Conservation (phyloP, 305 asterid species). For the Rubia occidens region DNA sequence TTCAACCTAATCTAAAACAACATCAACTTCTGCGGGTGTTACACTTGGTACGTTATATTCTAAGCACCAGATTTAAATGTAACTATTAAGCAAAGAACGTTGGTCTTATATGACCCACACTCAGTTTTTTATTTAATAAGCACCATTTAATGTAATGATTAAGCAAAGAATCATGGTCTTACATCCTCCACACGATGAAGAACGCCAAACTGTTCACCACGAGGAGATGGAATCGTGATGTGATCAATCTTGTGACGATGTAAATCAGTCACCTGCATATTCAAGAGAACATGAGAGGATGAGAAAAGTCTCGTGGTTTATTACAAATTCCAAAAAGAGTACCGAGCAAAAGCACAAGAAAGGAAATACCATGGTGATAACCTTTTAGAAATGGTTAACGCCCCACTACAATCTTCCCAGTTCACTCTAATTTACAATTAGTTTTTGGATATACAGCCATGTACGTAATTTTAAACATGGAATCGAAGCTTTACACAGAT, state of each 20-base stretch:
- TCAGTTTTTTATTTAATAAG: background rate
- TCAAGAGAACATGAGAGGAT: slow-evolving; percentile 5
- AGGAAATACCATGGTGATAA: background rate
- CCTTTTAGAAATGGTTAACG: background rate
- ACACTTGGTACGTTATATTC: background rate
- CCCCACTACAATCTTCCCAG: background rate
- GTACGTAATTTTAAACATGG: background rate
- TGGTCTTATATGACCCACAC: slow-evolving; percentile 67
- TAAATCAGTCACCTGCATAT: slow-evolving; percentile 60
- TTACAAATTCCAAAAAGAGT: background rate
- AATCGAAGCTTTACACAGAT: slow-evolving; percentile 3
- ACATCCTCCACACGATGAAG: slow-evolving; percentile 92
- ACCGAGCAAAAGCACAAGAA: background rate
- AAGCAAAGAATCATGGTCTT: slow-evolving; percentile 11
- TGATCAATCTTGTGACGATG: slow-evolving; percentile 95
- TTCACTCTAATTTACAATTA: background rate
- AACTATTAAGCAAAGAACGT: slow-evolving; percentile 2
- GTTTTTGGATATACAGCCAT: background rate
- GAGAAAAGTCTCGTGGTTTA: background rate
- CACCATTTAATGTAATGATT: background rate
- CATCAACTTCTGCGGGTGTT: background rate
- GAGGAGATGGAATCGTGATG: slow-evolving; percentile 80
- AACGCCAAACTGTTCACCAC: slow-evolving; percentile 70
- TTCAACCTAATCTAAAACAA: background rate
- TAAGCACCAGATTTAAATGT: background rate